Evolutionary conservation across 768 basidiomycete genomes (phyloP).

Genomic region (Steccherinum ochraceum): DNA sequence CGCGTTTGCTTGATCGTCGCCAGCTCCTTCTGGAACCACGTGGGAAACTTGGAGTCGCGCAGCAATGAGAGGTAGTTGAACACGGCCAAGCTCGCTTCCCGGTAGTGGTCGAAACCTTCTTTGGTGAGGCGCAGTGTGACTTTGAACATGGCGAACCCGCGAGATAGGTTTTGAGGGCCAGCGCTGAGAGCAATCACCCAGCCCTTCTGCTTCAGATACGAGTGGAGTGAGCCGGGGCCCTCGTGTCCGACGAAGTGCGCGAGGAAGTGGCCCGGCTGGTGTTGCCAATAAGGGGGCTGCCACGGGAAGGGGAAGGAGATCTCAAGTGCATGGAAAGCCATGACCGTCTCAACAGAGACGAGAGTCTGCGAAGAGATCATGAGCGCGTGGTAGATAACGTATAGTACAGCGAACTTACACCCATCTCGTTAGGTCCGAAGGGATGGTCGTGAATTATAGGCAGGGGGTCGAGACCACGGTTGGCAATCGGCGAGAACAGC

Average conservation of each 20-base stretch:
- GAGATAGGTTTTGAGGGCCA: constrained; percentile 63
- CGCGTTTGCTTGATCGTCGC: constrained; percentile 62
- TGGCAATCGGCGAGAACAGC: constrained; percentile 67
- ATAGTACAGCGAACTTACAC: constrained; percentile 48
- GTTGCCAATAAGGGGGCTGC: constrained; percentile 66
- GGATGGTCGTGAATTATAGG: constrained; percentile 70
- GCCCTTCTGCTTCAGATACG: constrained; percentile 83
- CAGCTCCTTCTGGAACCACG: constrained; percentile 74
- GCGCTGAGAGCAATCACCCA: constrained; percentile 76
- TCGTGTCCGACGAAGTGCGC: constrained; percentile 88
- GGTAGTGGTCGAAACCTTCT: constrained; percentile 82
- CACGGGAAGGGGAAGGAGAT: constrained; percentile 74
- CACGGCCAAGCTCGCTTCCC: constrained; percentile 55
- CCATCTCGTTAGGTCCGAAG: constrained; percentile 63
- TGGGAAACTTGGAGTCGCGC: constrained; percentile 50
- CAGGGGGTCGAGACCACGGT: constrained; percentile 52
- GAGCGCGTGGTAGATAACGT: not conserved
- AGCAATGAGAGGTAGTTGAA: constrained; percentile 79
- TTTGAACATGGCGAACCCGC: constrained; percentile 89
- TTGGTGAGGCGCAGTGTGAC: constrained; percentile 74
- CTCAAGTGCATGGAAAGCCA: constrained; percentile 79
- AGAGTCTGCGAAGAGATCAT: constrained; percentile 45
- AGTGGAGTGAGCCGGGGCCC: constrained; percentile 85
- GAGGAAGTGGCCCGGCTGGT: constrained; percentile 73
- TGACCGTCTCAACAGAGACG: constrained; percentile 83